Evolutionary conservation across 2,329 filamentous ascomycete genomes (phyloP).

Genomic region (Aspergillus sojae): DNA sequence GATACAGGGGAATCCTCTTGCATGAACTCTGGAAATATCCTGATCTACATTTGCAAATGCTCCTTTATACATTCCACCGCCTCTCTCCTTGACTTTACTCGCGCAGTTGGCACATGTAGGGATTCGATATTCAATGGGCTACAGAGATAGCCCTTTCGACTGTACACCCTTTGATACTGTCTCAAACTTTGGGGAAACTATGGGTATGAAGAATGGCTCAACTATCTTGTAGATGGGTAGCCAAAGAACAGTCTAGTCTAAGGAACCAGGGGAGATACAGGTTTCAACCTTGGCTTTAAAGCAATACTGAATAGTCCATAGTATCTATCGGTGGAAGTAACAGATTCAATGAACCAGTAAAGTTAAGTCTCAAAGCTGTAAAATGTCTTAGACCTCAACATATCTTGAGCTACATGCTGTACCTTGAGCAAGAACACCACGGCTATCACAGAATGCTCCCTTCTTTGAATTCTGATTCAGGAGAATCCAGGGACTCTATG

Average conservation of each 20-base stretch:
- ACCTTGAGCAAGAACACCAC: too few relatives aligned
- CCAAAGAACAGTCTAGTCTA: not conserved
- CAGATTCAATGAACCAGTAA: not conserved
- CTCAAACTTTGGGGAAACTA: not conserved
- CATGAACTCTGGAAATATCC: not conserved
- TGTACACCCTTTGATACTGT: not conserved
- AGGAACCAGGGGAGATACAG: not conserved
- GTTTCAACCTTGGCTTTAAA: not conserved
- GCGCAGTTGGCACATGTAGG: not conserved
- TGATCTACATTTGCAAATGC: not conserved
- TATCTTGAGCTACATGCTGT: too few relatives aligned
- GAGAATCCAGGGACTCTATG: not conserved
- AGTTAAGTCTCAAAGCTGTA: not conserved
- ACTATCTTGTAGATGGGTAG: not conserved
- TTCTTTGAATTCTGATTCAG: not conserved
- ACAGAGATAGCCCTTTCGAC: not conserved
- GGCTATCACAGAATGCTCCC: not conserved
- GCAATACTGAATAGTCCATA: rapidly evolving
- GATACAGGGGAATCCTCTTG: not conserved
- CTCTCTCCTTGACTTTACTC: not conserved
- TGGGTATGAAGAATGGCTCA: too few relatives aligned
- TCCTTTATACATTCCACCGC: not conserved
- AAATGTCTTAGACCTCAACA: too few relatives aligned
- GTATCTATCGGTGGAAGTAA: too few relatives aligned
- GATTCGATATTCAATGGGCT: not conserved